Conservation (phyloP, 352 stramenopile genomes). For the Pythium graminicola region DNA sequence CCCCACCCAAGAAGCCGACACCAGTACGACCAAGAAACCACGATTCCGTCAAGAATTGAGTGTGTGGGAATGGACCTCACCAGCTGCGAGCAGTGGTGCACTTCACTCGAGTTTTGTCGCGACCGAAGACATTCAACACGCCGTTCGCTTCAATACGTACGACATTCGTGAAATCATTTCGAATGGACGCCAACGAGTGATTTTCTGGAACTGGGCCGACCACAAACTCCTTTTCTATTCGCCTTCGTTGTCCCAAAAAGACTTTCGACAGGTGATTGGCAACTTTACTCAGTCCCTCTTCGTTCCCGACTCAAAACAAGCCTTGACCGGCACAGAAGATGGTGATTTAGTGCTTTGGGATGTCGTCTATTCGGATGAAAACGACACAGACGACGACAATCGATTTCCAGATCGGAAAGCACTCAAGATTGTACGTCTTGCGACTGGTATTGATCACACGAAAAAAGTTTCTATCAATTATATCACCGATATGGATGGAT, state of each 20-base stretch:
- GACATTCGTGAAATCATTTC: conserved; percentile 88
- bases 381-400: conserved; percentile 6
- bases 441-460: conserved; percentile 34
- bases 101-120: conserved; percentile 64
- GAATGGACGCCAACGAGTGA: conserved; percentile 76
- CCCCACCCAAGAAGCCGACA: neutral
- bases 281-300: conserved; percentile 86
- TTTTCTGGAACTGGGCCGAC: conserved; percentile 88
- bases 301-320: conserved; percentile 75
- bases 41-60: conserved; percentile 70
- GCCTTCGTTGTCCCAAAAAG: conserved; percentile 70
- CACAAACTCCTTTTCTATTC: conserved; percentile 78
- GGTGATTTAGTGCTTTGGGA: conserved; percentile 89
- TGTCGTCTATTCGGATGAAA: conserved; percentile 26
- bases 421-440: conserved; percentile 79
- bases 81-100: conserved; percentile 19
- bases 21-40: conserved; percentile 11
- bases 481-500: conserved; percentile 79
- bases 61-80: conserved; percentile 85
- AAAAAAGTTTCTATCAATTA: conserved; percentile 49
- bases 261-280: conserved; percentile 77
- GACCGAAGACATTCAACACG: conserved; percentile 66
- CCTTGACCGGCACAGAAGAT: conserved; percentile 80
- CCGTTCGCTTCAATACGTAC: conserved; percentile 87
- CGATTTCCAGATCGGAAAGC: conserved; percentile 61